Percentiles rank a stretch among this genome's conserved stretches.
These are phyloP conservation scores for Centella asiatica DNA, from an alignment of 129 eudicot genomes.

Conservation along the genomic window DNA sequence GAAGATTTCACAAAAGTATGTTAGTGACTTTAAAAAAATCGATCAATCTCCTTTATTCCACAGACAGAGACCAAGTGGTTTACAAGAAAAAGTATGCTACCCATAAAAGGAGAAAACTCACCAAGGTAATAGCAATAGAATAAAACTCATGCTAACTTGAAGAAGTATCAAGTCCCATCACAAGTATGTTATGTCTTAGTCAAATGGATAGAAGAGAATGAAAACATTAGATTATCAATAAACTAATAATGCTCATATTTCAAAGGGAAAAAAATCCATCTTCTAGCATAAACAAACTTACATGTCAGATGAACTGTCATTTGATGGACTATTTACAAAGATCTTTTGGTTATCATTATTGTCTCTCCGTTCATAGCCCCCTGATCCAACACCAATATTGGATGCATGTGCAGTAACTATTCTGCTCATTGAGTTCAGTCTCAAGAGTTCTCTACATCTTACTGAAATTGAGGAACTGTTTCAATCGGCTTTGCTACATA, in stretches of 20 bases:
- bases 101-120: not conserved
- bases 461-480: conserved; percentile 31
- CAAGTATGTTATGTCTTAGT: not conserved
- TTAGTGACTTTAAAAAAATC: not conserved
- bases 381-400: conserved; percentile 66
- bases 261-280: not conserved
- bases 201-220: not conserved
- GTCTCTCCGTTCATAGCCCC: conserved; percentile 62
- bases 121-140: no score
- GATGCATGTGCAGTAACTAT: conserved; percentile 49
- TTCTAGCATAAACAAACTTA: conserved; percentile 26
- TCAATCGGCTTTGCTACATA: conserved; percentile 1
- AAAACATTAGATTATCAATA: no score
- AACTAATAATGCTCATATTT: no score
- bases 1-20: not conserved
- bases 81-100: not conserved
- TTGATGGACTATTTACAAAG: conserved; percentile 27
- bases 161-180: not conserved
- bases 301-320: conserved; percentile 46
- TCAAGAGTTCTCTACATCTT: conserved; percentile 25
- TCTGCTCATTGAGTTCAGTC: conserved; percentile 19
- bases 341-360: conserved; percentile 39
- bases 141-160: not conserved
- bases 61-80: not conserved
- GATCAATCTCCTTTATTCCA: not conserved